Base-by-base conservation (phyloP, 305 asterid genomes). In the Andrographis paniculata region DNA sequence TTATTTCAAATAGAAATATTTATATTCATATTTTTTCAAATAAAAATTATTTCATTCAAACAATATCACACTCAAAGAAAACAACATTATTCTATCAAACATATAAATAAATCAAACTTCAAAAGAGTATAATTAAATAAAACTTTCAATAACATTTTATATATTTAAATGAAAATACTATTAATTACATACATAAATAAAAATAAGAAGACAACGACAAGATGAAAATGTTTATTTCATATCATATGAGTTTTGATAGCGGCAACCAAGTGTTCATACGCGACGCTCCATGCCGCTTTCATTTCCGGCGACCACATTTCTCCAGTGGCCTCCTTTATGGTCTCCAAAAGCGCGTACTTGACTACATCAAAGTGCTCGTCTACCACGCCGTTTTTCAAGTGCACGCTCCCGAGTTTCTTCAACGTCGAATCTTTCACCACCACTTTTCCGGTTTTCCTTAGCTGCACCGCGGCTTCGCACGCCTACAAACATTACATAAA, bases 391-490 rank as follows among this genome's bases (percentile, higher is more conserved):
- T 87, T 73, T 64, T 75, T 75, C 48, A 51, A 36, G 66, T 87
- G 97, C 1, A 49, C 42, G 1, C 75, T 70, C 5, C 95, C 97
- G 28, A 87, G 1, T 33, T 61, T 84, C 9, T 76, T 70, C 7
- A 84, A 76, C 45, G 56, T 84, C 9, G 93, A 72, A 20, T 78
- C 95, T 50, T 83, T 65, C 14, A 78, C 66, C 71, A 84, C 86
- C 16, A 79, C 80, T 67, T 73, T 66, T 18, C 97, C 95, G 0
- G 74, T 77, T 70, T 80, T 81, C 48, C 88, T 63, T n/a, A 87
- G 88, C 58, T 87, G 82, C 22, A 77, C 80, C 11, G 95, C 92
- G 0, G 92, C 85, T 66, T 84, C 88, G 60, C 97, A 81, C 0
- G 97, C 76, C 97, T 80, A 65, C 59, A 45, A 1, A 33, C 19